Evolutionary conservation across 495 filamentous ascomycete species (phyloP), one percentile per base, ranked within the genome.

Genomic region (Elasticomyces elasticus): DNA sequence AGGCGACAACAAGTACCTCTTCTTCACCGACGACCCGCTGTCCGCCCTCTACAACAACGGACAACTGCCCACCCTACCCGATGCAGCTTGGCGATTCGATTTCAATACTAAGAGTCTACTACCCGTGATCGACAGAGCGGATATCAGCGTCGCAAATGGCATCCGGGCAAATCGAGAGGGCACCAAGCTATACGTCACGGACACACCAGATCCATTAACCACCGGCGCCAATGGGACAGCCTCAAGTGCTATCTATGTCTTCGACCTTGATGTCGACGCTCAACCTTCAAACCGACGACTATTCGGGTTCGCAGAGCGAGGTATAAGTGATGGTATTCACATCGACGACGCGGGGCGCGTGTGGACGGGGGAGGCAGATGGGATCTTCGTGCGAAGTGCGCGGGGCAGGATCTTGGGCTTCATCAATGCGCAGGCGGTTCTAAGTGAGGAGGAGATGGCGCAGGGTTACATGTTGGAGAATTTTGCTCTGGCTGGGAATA

Each of bases 61-160:
- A 23, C 26, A 33, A 17, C 0, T 13, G 17, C 24, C 2, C 17
- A 31, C 47, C 28, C 24, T 49, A 5, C 47, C 47, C 12, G 47
- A 13, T 17, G 47, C 47, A 49, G 26, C 33, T 22, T 49, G 47
- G 47, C 47, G 47, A 12, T 49, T 49, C 22, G 47, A 49, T 17
- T n/a, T 22, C n/a, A 1, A n/a, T 12, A 27, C 26, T 12, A 5
- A 22, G 12, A 49, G 24, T 10, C 47, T 49, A 23, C 26, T 31
- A 19, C 47, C 47, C 7, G 47, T 49, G 12, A 33, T 49, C 26
- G n/a, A 27, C 7, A 27, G 35, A 33, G 35, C n/a, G 12, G 47
- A 49, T 49, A 33, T 49, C 17, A 27, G 35, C 13, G 28, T 49
- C 22, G 24, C 47, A 9, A 49, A 49, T 22, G 47, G 47, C 35